Evolutionary conservation across 202 grass and related monocot species (phyloP).

Genomic region (Bolboschoenoplectus hybrid): DNA sequence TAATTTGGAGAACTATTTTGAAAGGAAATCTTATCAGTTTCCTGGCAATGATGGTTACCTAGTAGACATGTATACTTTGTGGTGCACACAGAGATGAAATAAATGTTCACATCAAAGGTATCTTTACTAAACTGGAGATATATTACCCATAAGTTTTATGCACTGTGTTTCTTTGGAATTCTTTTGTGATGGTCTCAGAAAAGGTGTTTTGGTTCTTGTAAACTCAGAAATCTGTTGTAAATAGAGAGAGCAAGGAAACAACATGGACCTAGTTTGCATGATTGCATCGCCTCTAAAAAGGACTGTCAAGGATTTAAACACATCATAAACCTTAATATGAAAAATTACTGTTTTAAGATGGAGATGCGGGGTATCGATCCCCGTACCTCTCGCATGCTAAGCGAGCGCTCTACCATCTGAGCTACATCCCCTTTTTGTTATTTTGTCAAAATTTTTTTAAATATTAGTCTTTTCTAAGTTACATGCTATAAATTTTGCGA

Average conservation of each 20-base stretch:
- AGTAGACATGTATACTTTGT: too few relatives aligned
- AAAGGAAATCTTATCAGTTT: not conserved
- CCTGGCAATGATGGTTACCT: not conserved
- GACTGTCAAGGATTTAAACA: too few relatives aligned
- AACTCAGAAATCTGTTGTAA: not conserved
- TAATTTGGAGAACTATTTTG: too few relatives aligned
- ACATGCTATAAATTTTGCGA: not conserved
- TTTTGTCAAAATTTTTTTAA: too few relatives aligned
- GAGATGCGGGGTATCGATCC: conserved; percentile 46
- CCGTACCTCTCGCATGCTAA: conserved; percentile 52
- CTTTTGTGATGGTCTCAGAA: not conserved
- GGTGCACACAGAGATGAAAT: not conserved
- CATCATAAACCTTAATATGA: too few relatives aligned
- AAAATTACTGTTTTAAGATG: not conserved
- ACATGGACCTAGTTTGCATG: not conserved
- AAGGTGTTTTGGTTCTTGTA: not conserved
- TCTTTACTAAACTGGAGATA: not conserved
- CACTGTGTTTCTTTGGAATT: not conserved
- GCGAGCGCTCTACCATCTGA: conserved; percentile 48
- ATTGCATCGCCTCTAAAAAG: not conserved
- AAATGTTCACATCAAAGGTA: not conserved
- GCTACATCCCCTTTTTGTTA: conserved; percentile 30
- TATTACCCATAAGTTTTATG: not conserved
- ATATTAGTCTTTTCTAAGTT: too few relatives aligned
- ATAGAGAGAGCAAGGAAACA: not conserved